Conservation (phyloP, 805 yeast genomes). For the Sugiyamaella qingdaonensis region DNA sequence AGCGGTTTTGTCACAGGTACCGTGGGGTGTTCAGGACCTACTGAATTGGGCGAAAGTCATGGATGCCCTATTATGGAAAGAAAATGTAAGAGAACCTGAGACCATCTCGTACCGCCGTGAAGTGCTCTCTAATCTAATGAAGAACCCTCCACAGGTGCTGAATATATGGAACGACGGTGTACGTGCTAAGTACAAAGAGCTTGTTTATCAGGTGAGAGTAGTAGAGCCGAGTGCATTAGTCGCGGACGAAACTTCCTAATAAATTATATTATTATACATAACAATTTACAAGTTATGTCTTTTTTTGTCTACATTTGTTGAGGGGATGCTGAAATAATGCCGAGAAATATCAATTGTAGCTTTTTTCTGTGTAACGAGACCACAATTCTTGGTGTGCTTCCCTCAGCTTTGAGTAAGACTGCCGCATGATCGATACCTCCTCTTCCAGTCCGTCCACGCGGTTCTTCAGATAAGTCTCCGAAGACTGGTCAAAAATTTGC, state of each 20-base stretch:
- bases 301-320: no score
- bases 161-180: conserved; percentile 19
- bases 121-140: conserved; percentile 17
- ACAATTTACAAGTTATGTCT: no score
- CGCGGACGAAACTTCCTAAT: conserved; percentile 20
- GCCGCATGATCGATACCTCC: conserved; percentile 18
- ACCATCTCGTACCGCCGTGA: conserved; percentile 14
- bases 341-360: background rate
- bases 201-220: conserved; percentile 15
- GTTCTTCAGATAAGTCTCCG: conserved; percentile 14
- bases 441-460: conserved; percentile 17
- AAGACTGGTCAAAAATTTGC: conserved; percentile 10
- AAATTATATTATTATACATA: background rate
- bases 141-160: conserved; percentile 6
- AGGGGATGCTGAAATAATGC: background rate
- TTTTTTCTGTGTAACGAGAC: conserved; percentile 16
- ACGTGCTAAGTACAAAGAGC: conserved; percentile 13
- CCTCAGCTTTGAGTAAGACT: conserved; percentile 17
- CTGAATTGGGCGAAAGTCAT: conserved; percentile 31
- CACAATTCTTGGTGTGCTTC: conserved; percentile 25
- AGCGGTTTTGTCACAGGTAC: conserved; percentile 20
- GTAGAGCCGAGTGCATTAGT: conserved; percentile 16
- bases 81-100: conserved; percentile 17
- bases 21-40: conserved; percentile 27
- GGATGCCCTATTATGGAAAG: conserved; percentile 28